These are phyloP conservation scores for Boechera stricta DNA, from an alignment of 345 rosid genomes.

Conservation along the genomic window DNA sequence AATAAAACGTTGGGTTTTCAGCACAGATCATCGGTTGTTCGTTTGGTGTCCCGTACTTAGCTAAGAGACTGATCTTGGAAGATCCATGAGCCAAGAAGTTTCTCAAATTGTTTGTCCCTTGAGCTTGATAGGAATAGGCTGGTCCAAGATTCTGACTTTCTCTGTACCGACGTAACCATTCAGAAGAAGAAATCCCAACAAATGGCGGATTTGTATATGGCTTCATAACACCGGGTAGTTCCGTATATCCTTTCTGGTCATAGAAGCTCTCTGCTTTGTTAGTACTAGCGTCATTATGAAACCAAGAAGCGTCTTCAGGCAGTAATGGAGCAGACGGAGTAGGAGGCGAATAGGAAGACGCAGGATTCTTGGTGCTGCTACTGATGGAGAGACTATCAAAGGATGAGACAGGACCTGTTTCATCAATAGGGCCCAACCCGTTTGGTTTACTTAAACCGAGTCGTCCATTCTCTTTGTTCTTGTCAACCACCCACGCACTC, in stretches of 20 bases:
- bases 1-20: slow-evolving; percentile 35
- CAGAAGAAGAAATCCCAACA: slow-evolving; percentile 74
- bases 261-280: slow-evolving; percentile 46
- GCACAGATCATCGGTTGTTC: slow-evolving; percentile 49
- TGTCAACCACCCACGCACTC: slow-evolving; percentile 77
- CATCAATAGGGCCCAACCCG: slow-evolving; percentile 61
- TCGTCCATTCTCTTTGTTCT: slow-evolving; percentile 50
- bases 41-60: slow-evolving; percentile 61
- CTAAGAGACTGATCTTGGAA: slow-evolving; percentile 53
- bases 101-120: slow-evolving; percentile 46
- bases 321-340: slow-evolving; percentile 88
- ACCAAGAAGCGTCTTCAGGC: slow-evolving; percentile 80
- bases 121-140: slow-evolving; percentile 46
- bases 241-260: slow-evolving; percentile 35
- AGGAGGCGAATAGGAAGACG: slow-evolving; percentile 63
- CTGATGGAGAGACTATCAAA: slow-evolving; percentile 59
- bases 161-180: slow-evolving; percentile 95
- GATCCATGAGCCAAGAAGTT: slow-evolving; percentile 47
- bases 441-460: slow-evolving; percentile 44
- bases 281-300: slow-evolving; percentile 45
- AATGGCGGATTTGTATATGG: slow-evolving; percentile 51
- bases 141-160: slow-evolving; percentile 63
- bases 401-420: slow-evolving; percentile 55
- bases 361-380: slow-evolving; percentile 45
- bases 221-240: slow-evolving; percentile 47